Base-by-base conservation (phyloP, 768 basidiomycete species). In the Amanita jacksonii region DNA sequence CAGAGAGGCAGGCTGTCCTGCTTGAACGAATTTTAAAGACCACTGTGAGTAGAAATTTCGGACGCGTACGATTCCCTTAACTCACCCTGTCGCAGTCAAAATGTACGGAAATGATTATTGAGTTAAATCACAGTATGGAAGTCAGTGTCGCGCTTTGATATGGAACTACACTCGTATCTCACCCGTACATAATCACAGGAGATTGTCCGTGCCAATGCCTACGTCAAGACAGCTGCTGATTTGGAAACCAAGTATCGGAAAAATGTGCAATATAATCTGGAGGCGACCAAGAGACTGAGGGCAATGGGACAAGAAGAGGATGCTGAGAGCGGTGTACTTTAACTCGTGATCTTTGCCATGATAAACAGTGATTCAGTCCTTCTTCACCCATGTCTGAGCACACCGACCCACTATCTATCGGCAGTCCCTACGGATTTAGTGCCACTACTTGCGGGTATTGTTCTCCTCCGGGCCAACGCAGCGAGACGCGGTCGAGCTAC, bases 241-340 rank as follows among this genome's bases (percentile, higher is more conserved):
- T 68, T 97, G 13, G 76, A 85, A 25, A 78, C 78, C 30, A 91
- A 90, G 59, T 96, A 97, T 61, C 73, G 84, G 50, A 81, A 89
- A 64, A 97, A 97, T 63, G 91, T 92, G 41, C 81, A 85, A 58
- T 94, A 91, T 59, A 94, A 93, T 58, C 60, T 96, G 46, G 83
- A 87, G 54, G 82, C 83, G 35, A 84, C 78, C 38, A 45, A 38
- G 44, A 45, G 44, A 28, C 20, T 38, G 44, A 38, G 27, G 4
- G 20, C 24, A 8, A 16, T n/a, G 19, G 7, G n/a, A 24, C 13
- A 5, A 22, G 22, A 24, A 22, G 43, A 28, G 23, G 32, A 33
- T 8, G 16, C 10, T 2, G 44, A 36, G n/a, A 15, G 18, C 25
- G 15, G 15, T n/a, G 9, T 16, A 24, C 24, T 13, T 8, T 25